These are phyloP conservation scores for Inonotus hispidus DNA, from an alignment of 1,284 basidiomycete genomes.

Conservation along the genomic window DNA sequence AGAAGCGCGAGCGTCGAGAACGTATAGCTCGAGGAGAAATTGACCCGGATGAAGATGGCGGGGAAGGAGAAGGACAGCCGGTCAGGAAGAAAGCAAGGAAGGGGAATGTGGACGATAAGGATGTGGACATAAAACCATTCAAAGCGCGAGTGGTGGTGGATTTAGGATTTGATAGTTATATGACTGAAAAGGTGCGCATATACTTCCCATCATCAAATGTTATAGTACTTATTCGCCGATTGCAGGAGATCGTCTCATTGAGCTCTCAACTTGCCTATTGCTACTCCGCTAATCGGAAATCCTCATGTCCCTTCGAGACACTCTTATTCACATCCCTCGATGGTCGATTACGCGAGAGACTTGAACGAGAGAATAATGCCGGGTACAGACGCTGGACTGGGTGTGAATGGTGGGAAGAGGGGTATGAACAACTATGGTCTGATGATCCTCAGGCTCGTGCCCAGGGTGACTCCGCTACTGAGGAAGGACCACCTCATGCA, in stretches of 20 bases:
- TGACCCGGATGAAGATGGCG: conserved; percentile 20
- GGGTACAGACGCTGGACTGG: conserved; percentile 76
- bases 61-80: conserved; percentile 42
- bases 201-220: not conserved
- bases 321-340: conserved; percentile 79
- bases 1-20: conserved; percentile 39
- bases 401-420: conserved; percentile 77
- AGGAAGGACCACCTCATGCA: conserved; percentile 2
- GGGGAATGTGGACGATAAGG: conserved; percentile 26
- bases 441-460: conserved; percentile 2
- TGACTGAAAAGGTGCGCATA: conserved; percentile 82
- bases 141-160: conserved; percentile 82
- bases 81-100: conserved; percentile 39
- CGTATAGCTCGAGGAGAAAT: conserved; percentile 36
- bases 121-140: conserved; percentile 41
- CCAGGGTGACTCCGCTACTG: not conserved
- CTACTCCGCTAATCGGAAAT: conserved; percentile 80
- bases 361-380: conserved; percentile 65
- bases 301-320: conserved; percentile 61
- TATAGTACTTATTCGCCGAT: not conserved
- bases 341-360: conserved; percentile 60
- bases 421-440: conserved; percentile 66
- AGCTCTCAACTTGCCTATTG: conserved; percentile 85
- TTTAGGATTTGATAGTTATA: conserved; percentile 90
- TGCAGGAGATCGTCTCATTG: conserved; percentile 84